Evolutionary conservation across 2,329 filamentous ascomycete species (phyloP).

Genomic region (Exserohilum rostratum): DNA sequence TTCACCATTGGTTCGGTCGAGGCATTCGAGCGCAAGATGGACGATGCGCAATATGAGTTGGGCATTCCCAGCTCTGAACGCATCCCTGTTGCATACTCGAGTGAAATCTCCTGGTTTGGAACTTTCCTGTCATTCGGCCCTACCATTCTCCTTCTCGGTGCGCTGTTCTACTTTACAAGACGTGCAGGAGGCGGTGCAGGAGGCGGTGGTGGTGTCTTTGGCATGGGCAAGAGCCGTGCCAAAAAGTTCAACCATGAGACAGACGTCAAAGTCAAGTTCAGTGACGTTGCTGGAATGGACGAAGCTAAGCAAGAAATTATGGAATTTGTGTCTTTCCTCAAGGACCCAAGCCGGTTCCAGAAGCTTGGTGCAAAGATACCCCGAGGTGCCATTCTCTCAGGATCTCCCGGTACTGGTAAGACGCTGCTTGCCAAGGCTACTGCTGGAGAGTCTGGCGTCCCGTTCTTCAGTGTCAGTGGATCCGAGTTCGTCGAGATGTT

Average conservation of each 20-base stretch:
- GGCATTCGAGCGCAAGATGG: conserved; percentile 85
- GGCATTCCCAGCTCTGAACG: conserved; percentile 85
- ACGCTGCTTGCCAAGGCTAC: conserved; percentile 96
- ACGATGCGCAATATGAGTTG: conserved; percentile 85
- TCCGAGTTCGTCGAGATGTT: conserved; percentile 99
- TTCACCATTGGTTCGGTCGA: conserved; percentile 96
- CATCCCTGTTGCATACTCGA: conserved; percentile 88
- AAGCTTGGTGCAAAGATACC: conserved; percentile 97
- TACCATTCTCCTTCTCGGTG: conserved; percentile 82
- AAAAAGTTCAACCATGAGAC: conserved; percentile 98
- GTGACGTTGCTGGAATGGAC: conserved; percentile 96
- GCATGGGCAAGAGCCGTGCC: conserved; percentile 92
- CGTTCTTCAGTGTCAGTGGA: conserved; percentile 97
- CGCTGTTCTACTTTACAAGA: conserved; percentile 78
- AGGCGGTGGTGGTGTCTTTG: conserved; percentile 76
- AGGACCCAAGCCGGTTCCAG: conserved; percentile 90
- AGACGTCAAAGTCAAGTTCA: conserved; percentile 94
- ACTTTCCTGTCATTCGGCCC: conserved; percentile 83
- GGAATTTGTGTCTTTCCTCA: conserved; percentile 98
- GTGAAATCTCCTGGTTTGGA: conserved; percentile 74
- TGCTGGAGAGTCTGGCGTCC: conserved; percentile 93
- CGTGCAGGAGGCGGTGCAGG: conserved; percentile 70
- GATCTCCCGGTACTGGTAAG: conserved; percentile 98
- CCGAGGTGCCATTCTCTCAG: conserved; percentile 92
- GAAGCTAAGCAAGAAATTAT: conserved; percentile 98